phyloP scores from a whole-genome alignment of 306 rosid species.

The Delonix regia region DNA sequence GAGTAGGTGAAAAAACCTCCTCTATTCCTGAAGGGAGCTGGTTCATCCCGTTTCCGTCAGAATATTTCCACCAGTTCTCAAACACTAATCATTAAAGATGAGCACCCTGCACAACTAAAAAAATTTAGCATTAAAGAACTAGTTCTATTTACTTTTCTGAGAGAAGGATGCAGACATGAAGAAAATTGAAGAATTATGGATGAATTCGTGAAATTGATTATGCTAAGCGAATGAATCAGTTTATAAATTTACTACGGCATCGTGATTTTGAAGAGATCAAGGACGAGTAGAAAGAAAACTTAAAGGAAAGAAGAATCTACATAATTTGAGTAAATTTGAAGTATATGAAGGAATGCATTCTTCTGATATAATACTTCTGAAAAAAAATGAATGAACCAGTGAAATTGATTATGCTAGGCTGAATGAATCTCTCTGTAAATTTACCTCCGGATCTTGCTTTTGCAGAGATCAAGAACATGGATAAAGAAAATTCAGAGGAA shows the following conservation, averaged over 20 bases:
- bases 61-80: neutral
- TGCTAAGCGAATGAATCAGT: neutral
- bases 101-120: neutral
- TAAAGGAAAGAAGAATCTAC: neutral
- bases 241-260: neutral
- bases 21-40: constrained; percentile 7
- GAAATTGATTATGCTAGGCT: neutral
- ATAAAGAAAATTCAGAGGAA: neutral
- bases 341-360: neutral
- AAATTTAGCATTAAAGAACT: neutral
- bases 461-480: neutral
- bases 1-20: constrained; percentile 20
- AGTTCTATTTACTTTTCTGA: neutral
- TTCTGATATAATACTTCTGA: neutral
- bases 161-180: neutral
- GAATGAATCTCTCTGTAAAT: neutral
- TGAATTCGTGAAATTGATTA: neutral
- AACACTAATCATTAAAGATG: neutral
- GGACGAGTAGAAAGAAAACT: neutral
- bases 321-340: neutral
- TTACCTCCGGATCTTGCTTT: neutral
- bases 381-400: neutral
- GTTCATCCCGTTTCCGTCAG: constrained; percentile 34
- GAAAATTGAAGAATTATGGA: neutral
- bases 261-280: neutral